Conservation (phyloP, 495 filamentous ascomycete genomes). For the Jackrogersella multiformis region DNA sequence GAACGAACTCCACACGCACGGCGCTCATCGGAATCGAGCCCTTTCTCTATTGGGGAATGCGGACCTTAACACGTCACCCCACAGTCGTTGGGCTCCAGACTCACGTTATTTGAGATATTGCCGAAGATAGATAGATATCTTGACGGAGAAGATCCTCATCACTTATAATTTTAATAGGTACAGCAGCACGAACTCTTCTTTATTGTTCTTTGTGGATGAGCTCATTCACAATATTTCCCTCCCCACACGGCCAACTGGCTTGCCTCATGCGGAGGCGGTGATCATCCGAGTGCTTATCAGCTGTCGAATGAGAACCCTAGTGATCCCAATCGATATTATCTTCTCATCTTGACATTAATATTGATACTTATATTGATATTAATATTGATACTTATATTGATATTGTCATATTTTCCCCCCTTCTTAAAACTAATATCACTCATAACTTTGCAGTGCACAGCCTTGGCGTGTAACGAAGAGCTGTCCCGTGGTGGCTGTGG, state of each 20-base stretch:
- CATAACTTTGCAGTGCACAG: conserved; percentile 3
- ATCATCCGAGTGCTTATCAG: conserved; percentile 21
- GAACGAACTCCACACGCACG: conserved; percentile 32
- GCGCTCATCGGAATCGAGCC: conserved; percentile 23
- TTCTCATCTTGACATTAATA: conserved; percentile 5
- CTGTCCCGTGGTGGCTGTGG: conserved; percentile 25
- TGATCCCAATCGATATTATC: conserved; percentile 11
- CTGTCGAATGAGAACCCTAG: conserved; percentile 8
- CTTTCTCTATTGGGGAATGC: conserved; percentile 37
- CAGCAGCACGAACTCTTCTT: conserved; percentile 15
- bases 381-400: neutral
- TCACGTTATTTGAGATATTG: conserved; percentile 47
- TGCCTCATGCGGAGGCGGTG: conserved; percentile 28
- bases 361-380: neutral
- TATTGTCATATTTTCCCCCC: neutral
- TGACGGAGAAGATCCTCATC: conserved; percentile 27
- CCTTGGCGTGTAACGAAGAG: conserved; percentile 16
- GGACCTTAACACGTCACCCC: conserved; percentile 43
- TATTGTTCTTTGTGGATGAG: conserved; percentile 8
- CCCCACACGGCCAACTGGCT: conserved; percentile 34
- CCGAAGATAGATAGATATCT: conserved; percentile 6
- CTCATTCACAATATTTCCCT: conserved; percentile 19
- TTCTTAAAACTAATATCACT: conserved; percentile 1
- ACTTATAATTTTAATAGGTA: conserved; percentile 27
- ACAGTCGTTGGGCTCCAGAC: conserved; percentile 39